Conservation (phyloP, 192 early-diverging fungal genomes). For the Coemansia sp. region DNA sequence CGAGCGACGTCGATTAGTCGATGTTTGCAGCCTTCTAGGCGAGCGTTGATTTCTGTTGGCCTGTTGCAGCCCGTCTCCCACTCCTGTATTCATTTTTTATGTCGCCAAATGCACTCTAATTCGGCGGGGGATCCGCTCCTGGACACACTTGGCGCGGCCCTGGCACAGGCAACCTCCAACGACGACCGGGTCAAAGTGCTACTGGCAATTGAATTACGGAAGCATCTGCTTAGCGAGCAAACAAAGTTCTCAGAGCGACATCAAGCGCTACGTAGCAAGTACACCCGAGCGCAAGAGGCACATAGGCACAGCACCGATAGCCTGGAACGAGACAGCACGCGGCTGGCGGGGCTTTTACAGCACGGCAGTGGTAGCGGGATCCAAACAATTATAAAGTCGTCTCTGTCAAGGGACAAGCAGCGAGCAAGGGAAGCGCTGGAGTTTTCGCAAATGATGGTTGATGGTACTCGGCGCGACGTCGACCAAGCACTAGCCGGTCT, state of each 20-base stretch:
- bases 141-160: not conserved
- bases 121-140: not conserved
- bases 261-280: not conserved
- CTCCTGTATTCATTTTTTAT: not conserved
- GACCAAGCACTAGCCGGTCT: not conserved
- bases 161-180: not conserved
- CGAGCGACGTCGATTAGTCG: not conserved
- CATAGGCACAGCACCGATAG: not conserved
- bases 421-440: constrained; percentile 2
- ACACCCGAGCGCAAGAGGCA: not conserved
- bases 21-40: not conserved
- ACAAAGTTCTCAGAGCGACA: constrained; percentile 7
- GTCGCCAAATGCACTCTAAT: not conserved
- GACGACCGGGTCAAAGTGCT: constrained; percentile 6
- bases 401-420: constrained; percentile 3
- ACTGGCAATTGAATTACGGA: constrained; percentile 2
- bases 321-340: constrained; percentile 1
- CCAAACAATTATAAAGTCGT: not conserved
- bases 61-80: not conserved
- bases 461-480: not conserved
- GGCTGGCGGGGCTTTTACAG: constrained; percentile 1
- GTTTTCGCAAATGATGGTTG: constrained; percentile 5
- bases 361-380: not conserved
- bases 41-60: not conserved
- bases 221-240: constrained; percentile 4